A percentile compares a stretch with the other conserved stretches of the same genome.
Conservation (phyloP, 2,329 filamentous ascomycete genomes). For the Fusarium sp. region DNA sequence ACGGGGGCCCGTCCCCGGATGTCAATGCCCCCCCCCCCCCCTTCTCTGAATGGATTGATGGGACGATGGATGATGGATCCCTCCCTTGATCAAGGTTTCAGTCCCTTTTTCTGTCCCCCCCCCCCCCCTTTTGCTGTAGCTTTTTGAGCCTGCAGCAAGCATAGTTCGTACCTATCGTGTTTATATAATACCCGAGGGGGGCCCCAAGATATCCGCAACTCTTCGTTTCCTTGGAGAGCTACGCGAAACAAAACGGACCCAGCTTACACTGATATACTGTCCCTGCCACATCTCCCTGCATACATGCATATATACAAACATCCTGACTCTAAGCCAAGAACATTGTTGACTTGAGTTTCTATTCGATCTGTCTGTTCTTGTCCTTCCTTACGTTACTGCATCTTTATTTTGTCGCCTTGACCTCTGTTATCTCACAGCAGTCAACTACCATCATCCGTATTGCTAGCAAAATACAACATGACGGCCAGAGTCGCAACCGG, state of each 20-base stretch:
- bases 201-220: slow-evolving; percentile 11
- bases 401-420: slow-evolving; percentile 8
- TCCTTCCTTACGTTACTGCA: background rate
- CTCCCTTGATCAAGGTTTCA: slow-evolving; percentile 8
- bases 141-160: background rate
- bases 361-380: background rate
- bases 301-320: background rate
- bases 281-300: slow-evolving; percentile 33
- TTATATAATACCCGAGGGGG: slow-evolving; percentile 30
- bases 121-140: slow-evolving; percentile 23
- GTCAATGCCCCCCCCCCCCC: slow-evolving; percentile 39
- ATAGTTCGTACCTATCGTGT: background rate
- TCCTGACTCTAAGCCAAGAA: slow-evolving; percentile 11
- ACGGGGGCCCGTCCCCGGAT: slow-evolving; percentile 29
- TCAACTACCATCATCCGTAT: slow-evolving; percentile 4
- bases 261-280: slow-evolving; percentile 18
- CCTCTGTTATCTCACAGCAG: slow-evolving; percentile 12
- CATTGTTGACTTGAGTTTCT: slow-evolving; percentile 1
- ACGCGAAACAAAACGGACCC: slow-evolving; percentile 14
- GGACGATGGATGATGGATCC: background rate
- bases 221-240: slow-evolving; percentile 12
- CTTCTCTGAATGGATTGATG: background rate
- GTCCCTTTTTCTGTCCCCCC: slow-evolving; percentile 28
- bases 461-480: slow-evolving; percentile 32
- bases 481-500: slow-evolving; percentile 36